Evolutionary conservation across 108 stramenopile genomes (phyloP).

Genomic region (Aurantiochytrium sp.): DNA sequence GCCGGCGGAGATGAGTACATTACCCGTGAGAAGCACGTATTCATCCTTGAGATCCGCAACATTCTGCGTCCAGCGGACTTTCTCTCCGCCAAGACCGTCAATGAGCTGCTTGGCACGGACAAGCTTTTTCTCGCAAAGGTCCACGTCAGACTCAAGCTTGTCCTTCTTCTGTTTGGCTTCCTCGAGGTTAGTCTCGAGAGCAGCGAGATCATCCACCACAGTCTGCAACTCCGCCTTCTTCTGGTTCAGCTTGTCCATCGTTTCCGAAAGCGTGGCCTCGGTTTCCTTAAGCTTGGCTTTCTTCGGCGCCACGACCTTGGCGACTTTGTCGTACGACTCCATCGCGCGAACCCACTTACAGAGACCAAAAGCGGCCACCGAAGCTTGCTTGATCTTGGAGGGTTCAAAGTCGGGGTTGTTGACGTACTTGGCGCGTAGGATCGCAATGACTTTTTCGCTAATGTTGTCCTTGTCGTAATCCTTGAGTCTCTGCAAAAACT

Average conservation of each 20-base stretch:
- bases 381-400: constrained; percentile 47
- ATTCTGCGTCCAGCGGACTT: constrained; percentile 42
- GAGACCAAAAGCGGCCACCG: constrained; percentile 54
- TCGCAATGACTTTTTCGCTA: constrained; percentile 38
- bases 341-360: constrained; percentile 59
- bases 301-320: constrained; percentile 58
- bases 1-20: constrained; percentile 54
- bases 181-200: constrained; percentile 41
- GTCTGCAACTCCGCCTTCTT: constrained; percentile 52
- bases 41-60: constrained; percentile 32
- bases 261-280: constrained; percentile 41
- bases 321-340: constrained; percentile 55
- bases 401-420: constrained; percentile 48
- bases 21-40: constrained; percentile 34
- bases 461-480: constrained; percentile 57
- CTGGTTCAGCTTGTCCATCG: constrained; percentile 36
- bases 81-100: constrained; percentile 51
- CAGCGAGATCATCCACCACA: constrained; percentile 48
- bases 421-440: constrained; percentile 41
- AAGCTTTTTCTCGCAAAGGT: constrained; percentile 48
- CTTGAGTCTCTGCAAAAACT: constrained; percentile 51
- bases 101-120: constrained; percentile 50
- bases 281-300: constrained; percentile 48
- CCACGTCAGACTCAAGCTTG: constrained; percentile 50
- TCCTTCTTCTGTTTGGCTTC: constrained; percentile 39